Evolutionary conservation across 2,329 filamentous ascomycete species (phyloP).

Genomic region (Ascosphaera pollenicola): DNA sequence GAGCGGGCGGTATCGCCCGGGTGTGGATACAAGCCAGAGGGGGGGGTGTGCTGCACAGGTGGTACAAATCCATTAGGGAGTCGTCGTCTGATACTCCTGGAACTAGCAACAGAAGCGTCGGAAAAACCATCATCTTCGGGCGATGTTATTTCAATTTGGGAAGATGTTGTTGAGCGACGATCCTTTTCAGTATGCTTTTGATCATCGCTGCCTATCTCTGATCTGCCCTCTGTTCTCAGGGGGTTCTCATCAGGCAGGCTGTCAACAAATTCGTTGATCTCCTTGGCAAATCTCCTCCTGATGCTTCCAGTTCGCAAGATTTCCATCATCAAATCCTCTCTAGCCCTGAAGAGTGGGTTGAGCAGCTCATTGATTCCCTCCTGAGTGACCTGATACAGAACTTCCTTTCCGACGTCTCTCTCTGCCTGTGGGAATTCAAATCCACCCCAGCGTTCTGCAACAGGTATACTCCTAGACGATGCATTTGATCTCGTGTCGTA

Average conservation of each 20-base stretch:
- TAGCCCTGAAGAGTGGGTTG: conserved; percentile 60
- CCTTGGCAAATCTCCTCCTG: conserved; percentile 31
- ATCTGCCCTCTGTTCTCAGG: conserved; percentile 1
- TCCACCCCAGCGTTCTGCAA: conserved; percentile 49
- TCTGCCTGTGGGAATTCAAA: conserved; percentile 64
- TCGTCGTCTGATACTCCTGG: neutral
- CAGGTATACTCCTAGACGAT: conserved; percentile 45
- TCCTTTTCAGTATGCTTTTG: neutral
- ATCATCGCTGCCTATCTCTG: conserved; percentile 1
- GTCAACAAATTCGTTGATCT: conserved; percentile 15
- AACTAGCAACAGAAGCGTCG: neutral
- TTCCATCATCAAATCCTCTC: conserved; percentile 54
- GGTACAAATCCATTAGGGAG: neutral
- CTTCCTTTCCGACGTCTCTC: conserved; percentile 63
- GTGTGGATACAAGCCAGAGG: neutral
- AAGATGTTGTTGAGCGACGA: neutral
- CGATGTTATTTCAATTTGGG: neutral
- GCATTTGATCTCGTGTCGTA: conserved; percentile 51
- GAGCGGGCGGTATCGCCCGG: neutral
- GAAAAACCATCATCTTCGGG: neutral
- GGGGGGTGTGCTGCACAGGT: neutral
- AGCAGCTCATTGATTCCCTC: conserved; percentile 86
- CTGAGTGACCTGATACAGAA: conserved; percentile 78
- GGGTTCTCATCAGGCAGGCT: conserved; percentile 2
- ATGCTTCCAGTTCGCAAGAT: conserved; percentile 39